A percentile compares a stretch with the other conserved stretches of the same genome.
phyloP scores from a whole-genome alignment of 192 early-diverging fungal genomes.

The Backusella mclennaniae region DNA sequence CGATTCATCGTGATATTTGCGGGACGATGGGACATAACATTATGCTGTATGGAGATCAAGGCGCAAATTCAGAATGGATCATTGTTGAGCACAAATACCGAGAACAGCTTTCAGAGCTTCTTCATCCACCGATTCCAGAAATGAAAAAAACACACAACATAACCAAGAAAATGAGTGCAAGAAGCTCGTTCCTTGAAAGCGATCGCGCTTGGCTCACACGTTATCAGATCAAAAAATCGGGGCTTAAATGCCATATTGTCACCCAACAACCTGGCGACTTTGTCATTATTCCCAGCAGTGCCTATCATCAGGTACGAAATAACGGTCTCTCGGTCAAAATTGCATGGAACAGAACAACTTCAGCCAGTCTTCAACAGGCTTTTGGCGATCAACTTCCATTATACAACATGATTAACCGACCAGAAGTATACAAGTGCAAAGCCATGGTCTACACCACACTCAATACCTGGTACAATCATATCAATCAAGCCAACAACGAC shows the following conservation, averaged over 20 bases:
- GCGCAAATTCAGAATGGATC: constrained; percentile 21
- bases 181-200: constrained; percentile 26
- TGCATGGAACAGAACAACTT: constrained; percentile 29
- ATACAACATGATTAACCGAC: constrained; percentile 23
- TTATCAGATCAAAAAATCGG: background rate
- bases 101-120: background rate
- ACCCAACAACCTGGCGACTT: constrained; percentile 33
- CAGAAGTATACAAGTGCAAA: constrained; percentile 27
- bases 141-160: background rate
- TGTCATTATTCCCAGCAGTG: constrained; percentile 33
- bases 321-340: constrained; percentile 24
- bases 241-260: constrained; percentile 20
- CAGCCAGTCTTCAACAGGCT: background rate
- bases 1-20: constrained; percentile 29
- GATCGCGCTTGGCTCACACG: constrained; percentile 16
- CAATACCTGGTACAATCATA: background rate
- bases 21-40: constrained; percentile 39
- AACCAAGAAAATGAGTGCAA: background rate
- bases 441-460: constrained; percentile 17
- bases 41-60: constrained; percentile 22
- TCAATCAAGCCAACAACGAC: background rate
- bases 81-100: constrained; percentile 9
- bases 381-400: constrained; percentile 17
- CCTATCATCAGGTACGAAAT: constrained; percentile 35
- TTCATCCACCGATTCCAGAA: background rate